Conservation (phyloP, 2,329 filamentous ascomycete genomes). For the Dactylellina drechsleri region DNA sequence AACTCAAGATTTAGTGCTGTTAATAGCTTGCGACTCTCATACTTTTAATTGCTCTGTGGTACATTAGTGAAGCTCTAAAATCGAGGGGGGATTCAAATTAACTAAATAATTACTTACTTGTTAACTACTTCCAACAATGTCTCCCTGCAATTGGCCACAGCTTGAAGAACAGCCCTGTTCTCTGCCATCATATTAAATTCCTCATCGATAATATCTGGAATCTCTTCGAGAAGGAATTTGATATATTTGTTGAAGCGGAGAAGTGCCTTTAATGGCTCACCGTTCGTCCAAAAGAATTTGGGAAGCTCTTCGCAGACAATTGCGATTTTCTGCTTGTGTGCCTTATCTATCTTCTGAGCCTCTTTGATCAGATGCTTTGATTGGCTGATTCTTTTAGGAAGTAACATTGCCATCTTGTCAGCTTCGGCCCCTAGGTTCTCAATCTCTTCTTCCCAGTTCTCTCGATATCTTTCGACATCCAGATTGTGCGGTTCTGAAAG, state of each 20-base stretch:
- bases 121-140: not conserved
- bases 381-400: not conserved
- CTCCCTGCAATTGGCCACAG: not conserved
- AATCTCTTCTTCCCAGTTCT: slow-evolving; percentile 1
- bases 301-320: slow-evolving; percentile 17
- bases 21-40: no score
- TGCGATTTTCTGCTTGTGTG: not conserved
- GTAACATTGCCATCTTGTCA: not conserved
- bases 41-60: no score
- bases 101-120: not conserved
- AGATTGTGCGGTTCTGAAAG: not conserved
- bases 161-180: not conserved
- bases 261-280: slow-evolving; percentile 11
- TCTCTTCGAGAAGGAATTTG: not conserved
- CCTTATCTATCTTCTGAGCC: not conserved
- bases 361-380: not conserved
- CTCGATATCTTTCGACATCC: not conserved
- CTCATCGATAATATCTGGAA: not conserved
- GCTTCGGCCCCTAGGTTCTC: not conserved
- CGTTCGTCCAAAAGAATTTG: slow-evolving; percentile 30
- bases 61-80: no score
- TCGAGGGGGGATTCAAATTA: no score
- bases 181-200: not conserved
- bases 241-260: not conserved
- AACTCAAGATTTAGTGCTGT: no score